phyloP scores from a whole-genome alignment of 2,329 filamentous ascomycete species.

The Trichophaea hybrida region DNA sequence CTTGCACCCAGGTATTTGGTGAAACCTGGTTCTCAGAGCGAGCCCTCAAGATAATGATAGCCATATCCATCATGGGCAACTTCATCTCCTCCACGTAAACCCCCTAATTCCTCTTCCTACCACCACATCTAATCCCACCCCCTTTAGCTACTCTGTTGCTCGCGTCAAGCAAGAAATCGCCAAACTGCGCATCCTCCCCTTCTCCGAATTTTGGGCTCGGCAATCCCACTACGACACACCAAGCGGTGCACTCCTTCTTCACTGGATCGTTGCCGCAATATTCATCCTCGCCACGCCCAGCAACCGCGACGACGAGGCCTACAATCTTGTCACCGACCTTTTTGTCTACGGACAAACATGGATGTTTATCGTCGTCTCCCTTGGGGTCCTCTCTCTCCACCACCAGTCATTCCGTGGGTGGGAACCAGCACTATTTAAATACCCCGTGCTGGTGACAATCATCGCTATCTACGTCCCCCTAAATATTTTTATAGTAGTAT shows the following conservation, averaged over 20 bases:
- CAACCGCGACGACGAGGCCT: constrained; percentile 25
- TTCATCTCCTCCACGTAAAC: constrained; percentile 9
- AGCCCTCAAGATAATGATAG: constrained; percentile 29
- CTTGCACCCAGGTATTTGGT: constrained; percentile 27
- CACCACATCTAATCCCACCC: background rate
- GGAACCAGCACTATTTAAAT: background rate
- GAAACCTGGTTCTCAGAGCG: constrained; percentile 24
- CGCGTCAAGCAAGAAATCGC: constrained; percentile 32
- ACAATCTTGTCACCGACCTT: constrained; percentile 29
- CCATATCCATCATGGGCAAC: constrained; percentile 27
- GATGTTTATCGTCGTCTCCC: constrained; percentile 23
- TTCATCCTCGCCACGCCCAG: constrained; percentile 27
- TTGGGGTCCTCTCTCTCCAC: constrained; percentile 12
- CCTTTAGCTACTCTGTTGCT: constrained; percentile 5
- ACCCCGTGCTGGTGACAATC: background rate
- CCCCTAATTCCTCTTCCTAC: background rate
- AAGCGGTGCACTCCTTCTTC: constrained; percentile 30
- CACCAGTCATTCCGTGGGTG: background rate
- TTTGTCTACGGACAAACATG: constrained; percentile 30
- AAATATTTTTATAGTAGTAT: constrained; percentile 11
- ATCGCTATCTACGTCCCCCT: constrained; percentile 12
- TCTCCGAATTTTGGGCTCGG: constrained; percentile 30
- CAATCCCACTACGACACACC: constrained; percentile 31
- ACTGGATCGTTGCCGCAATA: constrained; percentile 30
- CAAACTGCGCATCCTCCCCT: constrained; percentile 31